Conservation (phyloP, 495 filamentous ascomycete species). For the Patellaria atrata region DNA sequence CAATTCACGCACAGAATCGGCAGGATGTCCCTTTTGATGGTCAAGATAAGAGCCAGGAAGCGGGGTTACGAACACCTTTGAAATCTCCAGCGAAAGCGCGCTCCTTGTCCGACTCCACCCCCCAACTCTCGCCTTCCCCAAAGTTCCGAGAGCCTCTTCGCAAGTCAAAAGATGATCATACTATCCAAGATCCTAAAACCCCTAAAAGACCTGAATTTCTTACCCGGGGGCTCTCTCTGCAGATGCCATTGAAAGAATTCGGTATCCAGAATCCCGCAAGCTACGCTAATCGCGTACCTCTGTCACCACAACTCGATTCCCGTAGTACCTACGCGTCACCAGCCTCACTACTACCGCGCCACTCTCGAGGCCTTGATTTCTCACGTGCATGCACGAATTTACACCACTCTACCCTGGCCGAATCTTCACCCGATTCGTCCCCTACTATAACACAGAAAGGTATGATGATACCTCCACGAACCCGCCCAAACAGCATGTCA, state of each 20-base stretch:
- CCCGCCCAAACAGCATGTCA: constrained; percentile 27
- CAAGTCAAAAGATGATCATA: constrained; percentile 69
- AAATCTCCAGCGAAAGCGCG: constrained; percentile 23
- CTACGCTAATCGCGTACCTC: constrained; percentile 48
- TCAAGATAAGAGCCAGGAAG: no score
- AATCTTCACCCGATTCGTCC: constrained; percentile 85
- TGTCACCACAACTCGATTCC: constrained; percentile 75
- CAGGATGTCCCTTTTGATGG: no score
- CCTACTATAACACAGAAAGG: constrained; percentile 69
- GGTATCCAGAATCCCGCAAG: constrained; percentile 38
- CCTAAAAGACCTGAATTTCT: constrained; percentile 47
- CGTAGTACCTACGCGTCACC: constrained; percentile 71
- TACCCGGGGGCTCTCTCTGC: constrained; percentile 51
- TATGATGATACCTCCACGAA: constrained; percentile 59
- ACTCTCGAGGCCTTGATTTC: constrained; percentile 79
- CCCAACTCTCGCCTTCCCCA: constrained; percentile 47
- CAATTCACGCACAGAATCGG: no score
- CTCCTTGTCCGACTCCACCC: constrained; percentile 30
- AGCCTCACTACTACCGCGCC: constrained; percentile 68
- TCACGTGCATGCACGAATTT: constrained; percentile 88
- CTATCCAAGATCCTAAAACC: constrained; percentile 40
- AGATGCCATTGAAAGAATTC: constrained; percentile 48
- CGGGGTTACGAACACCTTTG: constrained; percentile 12
- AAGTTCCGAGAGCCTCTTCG: constrained; percentile 44
- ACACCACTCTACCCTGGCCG: constrained; percentile 87